Percentiles rank a stretch among this genome's conserved stretches.
Conservation (phyloP, 2,329 filamentous ascomycete species). For the Podosphaera xanthii region DNA sequence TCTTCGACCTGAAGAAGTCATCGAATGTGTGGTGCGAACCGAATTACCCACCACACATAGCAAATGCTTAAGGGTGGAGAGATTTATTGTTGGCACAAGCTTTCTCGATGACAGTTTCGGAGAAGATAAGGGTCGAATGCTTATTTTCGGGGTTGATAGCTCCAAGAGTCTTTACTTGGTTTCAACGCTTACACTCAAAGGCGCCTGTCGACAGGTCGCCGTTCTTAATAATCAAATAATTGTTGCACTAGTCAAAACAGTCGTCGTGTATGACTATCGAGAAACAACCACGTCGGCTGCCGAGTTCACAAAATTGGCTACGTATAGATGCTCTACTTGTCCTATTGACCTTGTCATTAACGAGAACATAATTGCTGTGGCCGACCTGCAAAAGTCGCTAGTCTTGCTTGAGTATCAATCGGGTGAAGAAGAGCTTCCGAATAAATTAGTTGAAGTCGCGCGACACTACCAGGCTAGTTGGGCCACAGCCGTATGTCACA, state of each 20-base stretch:
- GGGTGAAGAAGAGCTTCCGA: constrained; percentile 30
- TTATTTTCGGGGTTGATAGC: constrained; percentile 64
- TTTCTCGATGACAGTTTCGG: constrained; percentile 23
- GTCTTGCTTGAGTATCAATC: constrained; percentile 51
- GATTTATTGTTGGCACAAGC: constrained; percentile 81
- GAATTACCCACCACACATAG: constrained; percentile 40
- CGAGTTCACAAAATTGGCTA: constrained; percentile 44
- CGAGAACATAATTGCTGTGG: constrained; percentile 56
- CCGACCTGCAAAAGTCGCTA: constrained; percentile 84
- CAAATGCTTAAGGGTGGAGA: constrained; percentile 35
- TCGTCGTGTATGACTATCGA: constrained; percentile 33
- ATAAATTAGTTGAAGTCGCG: constrained; percentile 48
- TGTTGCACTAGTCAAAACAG: constrained; percentile 73
- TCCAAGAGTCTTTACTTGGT: constrained; percentile 53
- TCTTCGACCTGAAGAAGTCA: constrained; percentile 40
- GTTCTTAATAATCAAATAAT: constrained; percentile 59
- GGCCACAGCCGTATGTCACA: constrained; percentile 53
- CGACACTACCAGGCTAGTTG: constrained; percentile 65
- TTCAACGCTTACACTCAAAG: constrained; percentile 45
- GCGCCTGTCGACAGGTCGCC: constrained; percentile 58
- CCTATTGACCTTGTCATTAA: constrained; percentile 61
- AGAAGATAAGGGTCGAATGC: constrained; percentile 48
- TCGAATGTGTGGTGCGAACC: constrained; percentile 65
- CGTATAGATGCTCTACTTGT: constrained; percentile 62
- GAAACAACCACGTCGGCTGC: constrained; percentile 32